These are phyloP conservation scores for Leavenworthia alabamica DNA, from an alignment of 345 rosid species.

Conservation along the genomic window DNA sequence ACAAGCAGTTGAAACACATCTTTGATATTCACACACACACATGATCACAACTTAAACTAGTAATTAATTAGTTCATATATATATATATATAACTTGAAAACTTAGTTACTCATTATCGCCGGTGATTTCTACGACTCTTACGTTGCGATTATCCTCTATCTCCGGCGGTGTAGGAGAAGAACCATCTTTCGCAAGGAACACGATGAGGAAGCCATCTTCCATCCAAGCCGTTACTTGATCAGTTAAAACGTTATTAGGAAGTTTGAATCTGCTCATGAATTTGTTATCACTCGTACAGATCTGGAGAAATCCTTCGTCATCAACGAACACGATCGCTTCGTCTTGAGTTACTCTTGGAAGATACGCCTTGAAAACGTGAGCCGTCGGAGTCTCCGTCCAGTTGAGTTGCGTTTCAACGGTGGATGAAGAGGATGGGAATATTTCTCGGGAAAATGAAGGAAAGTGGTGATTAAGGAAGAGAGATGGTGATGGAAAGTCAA, in stretches of 20 bases:
- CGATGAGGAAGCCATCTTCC: conserved; percentile 28
- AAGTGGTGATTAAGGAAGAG: conserved; percentile 15
- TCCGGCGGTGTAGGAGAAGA: neutral
- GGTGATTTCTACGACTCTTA: conserved; percentile 31
- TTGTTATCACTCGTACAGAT: conserved; percentile 28
- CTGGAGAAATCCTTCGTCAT: conserved; percentile 30
- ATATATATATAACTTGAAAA: too few relatives aligned
- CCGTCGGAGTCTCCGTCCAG: conserved; percentile 27
- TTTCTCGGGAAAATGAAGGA: conserved; percentile 20
- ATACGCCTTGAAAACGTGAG: conserved; percentile 34
- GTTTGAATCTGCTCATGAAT: conserved; percentile 34
- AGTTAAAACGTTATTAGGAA: conserved; percentile 15
- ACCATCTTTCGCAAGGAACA: conserved; percentile 25
- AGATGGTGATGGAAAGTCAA: conserved; percentile 21
- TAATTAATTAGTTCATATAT: too few relatives aligned
- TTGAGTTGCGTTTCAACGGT: conserved; percentile 24
- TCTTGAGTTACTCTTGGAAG: conserved; percentile 23
- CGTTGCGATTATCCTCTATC: conserved; percentile 20
- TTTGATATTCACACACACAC: too few relatives aligned
- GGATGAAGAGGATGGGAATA: conserved; percentile 12
- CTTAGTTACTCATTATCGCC: conserved; percentile 21
- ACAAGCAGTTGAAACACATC: too few relatives aligned
- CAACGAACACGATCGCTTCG: conserved; percentile 29
- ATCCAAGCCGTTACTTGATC: conserved; percentile 35
- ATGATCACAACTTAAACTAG: too few relatives aligned